Evolutionary conservation across 768 basidiomycete genomes (phyloP).

Genomic region (Lentinula detonsa): DNA sequence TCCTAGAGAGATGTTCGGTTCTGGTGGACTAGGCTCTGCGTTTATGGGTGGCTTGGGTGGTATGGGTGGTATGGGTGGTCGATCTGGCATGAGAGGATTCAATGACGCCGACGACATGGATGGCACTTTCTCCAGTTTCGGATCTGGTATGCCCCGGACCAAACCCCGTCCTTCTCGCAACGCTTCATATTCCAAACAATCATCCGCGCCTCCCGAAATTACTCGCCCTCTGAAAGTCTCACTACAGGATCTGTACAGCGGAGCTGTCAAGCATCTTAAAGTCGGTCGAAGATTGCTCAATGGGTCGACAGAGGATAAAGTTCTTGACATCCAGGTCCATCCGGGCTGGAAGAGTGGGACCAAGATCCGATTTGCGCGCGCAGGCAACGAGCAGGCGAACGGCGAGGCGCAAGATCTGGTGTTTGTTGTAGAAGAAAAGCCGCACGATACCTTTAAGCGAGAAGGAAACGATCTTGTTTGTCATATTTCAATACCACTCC

Average conservation of each 20-base stretch:
- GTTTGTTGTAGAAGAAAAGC: constrained; percentile 95
- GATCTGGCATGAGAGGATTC: constrained; percentile 16
- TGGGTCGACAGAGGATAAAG: constrained; percentile 79
- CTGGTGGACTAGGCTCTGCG: constrained; percentile 19
- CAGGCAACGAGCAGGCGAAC: constrained; percentile 69
- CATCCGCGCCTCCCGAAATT: constrained; percentile 51
- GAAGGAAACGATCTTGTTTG: constrained; percentile 77
- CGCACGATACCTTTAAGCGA: constrained; percentile 68
- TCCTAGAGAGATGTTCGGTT: constrained; percentile 53
- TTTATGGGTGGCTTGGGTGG: constrained; percentile 27
- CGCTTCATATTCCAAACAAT: constrained; percentile 14
- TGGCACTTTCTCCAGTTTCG: constrained; percentile 23
- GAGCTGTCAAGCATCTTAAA: constrained; percentile 83
- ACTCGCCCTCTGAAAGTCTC: constrained; percentile 79
- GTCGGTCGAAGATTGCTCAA: constrained; percentile 69
- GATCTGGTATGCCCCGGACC: constrained; percentile 43
- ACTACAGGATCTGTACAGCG: constrained; percentile 81
- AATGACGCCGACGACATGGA: constrained; percentile 44
- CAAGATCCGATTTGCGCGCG: constrained; percentile 83
- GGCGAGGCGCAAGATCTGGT: constrained; percentile 87
- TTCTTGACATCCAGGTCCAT: constrained; percentile 71
- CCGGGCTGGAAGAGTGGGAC: constrained; percentile 98
- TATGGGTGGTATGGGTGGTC: constrained; percentile 24
- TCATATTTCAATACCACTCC: constrained; percentile 59
- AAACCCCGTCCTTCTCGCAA: constrained; percentile 32